Evolutionary conservation across 306 rosid genomes (phyloP).

Genomic region (Herpetospermum pedunculosum): DNA sequence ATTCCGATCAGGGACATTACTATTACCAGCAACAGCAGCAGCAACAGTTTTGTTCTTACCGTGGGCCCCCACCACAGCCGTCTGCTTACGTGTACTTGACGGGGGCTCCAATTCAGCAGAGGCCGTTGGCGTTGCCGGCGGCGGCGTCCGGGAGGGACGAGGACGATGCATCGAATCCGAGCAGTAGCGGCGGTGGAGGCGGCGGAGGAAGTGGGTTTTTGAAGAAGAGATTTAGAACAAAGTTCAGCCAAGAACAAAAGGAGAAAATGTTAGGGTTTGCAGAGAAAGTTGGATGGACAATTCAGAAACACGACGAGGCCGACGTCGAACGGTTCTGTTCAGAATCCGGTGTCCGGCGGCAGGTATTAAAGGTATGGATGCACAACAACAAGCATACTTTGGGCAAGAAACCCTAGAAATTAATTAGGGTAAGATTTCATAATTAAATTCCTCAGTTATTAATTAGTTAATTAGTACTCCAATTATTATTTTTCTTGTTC

Average conservation of each 20-base stretch:
- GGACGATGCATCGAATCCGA: slow-evolving; percentile 65
- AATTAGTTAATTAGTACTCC: not conserved
- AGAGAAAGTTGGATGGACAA: slow-evolving; percentile 66
- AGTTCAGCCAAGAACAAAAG: slow-evolving; percentile 65
- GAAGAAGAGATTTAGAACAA: slow-evolving; percentile 60
- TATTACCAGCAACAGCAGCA: slow-evolving; percentile 16
- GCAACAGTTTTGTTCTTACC: slow-evolving; percentile 35
- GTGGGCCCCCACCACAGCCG: slow-evolving; percentile 27
- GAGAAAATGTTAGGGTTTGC: slow-evolving; percentile 79
- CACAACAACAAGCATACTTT: slow-evolving; percentile 82
- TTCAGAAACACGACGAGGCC: slow-evolving; percentile 70
- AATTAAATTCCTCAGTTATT: too few species aligned
- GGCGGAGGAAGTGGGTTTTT: slow-evolving; percentile 30
- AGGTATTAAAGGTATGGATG: slow-evolving; percentile 90
- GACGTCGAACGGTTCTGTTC: slow-evolving; percentile 57
- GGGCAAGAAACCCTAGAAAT: slow-evolving; percentile 67
- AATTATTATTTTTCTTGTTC: not conserved
- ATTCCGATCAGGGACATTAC: slow-evolving; percentile 12
- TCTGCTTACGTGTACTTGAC: slow-evolving; percentile 45
- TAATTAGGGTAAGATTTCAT: not conserved
- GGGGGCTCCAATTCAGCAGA: slow-evolving; percentile 25
- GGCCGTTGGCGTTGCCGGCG: slow-evolving; percentile 41
- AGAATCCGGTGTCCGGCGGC: slow-evolving; percentile 40
- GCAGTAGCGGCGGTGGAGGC: slow-evolving; percentile 61
- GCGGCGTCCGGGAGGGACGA: slow-evolving; percentile 32